phyloP scores from a whole-genome alignment of 345 rosid species.

The Boechera divaricarpa region DNA sequence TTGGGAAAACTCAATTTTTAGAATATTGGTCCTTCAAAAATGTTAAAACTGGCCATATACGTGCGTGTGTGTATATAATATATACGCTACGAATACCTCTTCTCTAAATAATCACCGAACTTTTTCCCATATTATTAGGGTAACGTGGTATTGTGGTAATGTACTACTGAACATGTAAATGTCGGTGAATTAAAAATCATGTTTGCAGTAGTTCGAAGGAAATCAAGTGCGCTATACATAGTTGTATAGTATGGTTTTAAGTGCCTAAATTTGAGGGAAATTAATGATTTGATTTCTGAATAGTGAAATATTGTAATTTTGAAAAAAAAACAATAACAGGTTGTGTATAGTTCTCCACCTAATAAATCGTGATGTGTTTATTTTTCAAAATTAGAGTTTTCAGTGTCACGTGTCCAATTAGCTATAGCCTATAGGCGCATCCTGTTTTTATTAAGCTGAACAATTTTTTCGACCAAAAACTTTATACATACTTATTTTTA shows the following conservation, averaged over 20 bases:
- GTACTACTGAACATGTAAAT: background rate
- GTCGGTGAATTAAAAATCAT: constrained; percentile 24
- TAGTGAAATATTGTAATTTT: constrained; percentile 11
- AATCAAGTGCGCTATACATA: background rate
- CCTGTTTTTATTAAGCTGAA: no score
- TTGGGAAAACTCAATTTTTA: background rate
- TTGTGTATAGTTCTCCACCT: background rate
- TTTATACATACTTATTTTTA: no score
- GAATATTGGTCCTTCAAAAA: background rate
- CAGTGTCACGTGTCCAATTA: no score
- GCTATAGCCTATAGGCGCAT: no score
- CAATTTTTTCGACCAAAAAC: no score
- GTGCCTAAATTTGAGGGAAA: constrained; percentile 28
- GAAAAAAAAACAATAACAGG: background rate
- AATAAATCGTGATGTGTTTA: no score
- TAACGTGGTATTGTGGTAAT: constrained; percentile 6
- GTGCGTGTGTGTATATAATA: background rate
- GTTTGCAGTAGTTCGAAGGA: background rate
- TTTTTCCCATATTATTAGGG: background rate
- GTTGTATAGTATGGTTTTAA: background rate
- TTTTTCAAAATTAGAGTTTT: no score
- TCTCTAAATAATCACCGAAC: constrained; percentile 32
- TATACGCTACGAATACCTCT: background rate
- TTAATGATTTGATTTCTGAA: background rate
- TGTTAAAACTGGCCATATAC: background rate